Conservation (phyloP, 2,329 filamentous ascomycete genomes). For the Botrytis elliptica region DNA sequence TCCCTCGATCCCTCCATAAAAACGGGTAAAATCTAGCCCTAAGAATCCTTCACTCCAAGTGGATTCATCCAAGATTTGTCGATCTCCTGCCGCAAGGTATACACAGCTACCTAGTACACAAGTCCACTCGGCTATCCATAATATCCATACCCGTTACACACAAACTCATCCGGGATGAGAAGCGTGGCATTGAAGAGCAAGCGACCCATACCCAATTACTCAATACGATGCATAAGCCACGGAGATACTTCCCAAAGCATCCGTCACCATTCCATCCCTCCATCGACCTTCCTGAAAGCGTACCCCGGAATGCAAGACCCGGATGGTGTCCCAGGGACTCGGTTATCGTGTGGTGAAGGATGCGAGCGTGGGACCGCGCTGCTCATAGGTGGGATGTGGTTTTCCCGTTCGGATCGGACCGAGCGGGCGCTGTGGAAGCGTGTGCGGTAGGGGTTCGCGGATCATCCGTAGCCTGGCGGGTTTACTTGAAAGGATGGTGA, state of each 20-base stretch:
- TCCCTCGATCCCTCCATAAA: too few relatives aligned
- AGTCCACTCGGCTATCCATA: not conserved
- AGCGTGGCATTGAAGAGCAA: not conserved
- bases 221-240: not conserved
- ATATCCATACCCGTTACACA: not conserved
- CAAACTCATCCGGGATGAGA: not conserved
- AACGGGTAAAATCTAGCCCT: not conserved
- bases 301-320: not conserved
- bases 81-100: not conserved
- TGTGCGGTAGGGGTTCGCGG: not conserved
- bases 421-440: not conserved
- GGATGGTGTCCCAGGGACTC: not conserved
- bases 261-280: not conserved
- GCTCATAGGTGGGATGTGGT: not conserved
- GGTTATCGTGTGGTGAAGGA: not conserved
- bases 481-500: not conserved
- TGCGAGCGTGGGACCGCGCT: not conserved
- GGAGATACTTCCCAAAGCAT: not conserved
- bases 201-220: not conserved
- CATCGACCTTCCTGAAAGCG: not conserved
- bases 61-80: not conserved
- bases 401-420: not conserved
- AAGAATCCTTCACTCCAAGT: not conserved
- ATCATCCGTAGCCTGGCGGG: not conserved
- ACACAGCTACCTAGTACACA: too few relatives aligned